Conservation (phyloP, 2,329 filamentous ascomycete species). For the Paracamarosporium sp. region DNA sequence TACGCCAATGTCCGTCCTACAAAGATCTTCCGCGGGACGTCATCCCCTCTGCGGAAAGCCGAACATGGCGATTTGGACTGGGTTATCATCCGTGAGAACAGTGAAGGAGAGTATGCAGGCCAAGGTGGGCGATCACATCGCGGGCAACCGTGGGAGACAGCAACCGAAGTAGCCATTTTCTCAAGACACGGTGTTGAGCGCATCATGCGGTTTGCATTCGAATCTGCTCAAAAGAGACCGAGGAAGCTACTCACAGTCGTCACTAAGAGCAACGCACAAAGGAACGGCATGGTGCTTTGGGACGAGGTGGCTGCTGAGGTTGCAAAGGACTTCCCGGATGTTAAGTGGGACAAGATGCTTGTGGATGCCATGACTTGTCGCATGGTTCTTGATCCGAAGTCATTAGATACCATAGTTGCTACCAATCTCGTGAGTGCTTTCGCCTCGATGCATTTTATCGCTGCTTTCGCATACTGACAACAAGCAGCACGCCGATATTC, state of each 20-base stretch:
- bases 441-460: too few species aligned
- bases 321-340: slow-evolving; percentile 64
- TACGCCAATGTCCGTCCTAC: slow-evolving; percentile 67
- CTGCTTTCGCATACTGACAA: neutral
- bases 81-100: slow-evolving; percentile 72
- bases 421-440: slow-evolving; percentile 58
- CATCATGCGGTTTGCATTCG: slow-evolving; percentile 69
- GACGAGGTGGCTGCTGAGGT: slow-evolving; percentile 66
- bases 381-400: slow-evolving; percentile 67
- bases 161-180: slow-evolving; percentile 70
- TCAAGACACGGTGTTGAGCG: slow-evolving; percentile 65
- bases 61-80: slow-evolving; percentile 68
- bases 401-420: slow-evolving; percentile 68
- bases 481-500: slow-evolving; percentile 65
- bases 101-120: slow-evolving; percentile 70
- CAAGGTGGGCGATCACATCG: slow-evolving; percentile 68
- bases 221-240: slow-evolving; percentile 63
- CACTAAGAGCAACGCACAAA: slow-evolving; percentile 70
- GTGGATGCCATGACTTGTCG: slow-evolving; percentile 71
- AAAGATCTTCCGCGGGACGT: slow-evolving; percentile 66
- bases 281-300: slow-evolving; percentile 73
- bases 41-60: slow-evolving; percentile 62
- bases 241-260: slow-evolving; percentile 68
- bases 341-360: slow-evolving; percentile 69
- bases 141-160: slow-evolving; percentile 65